Conservation (phyloP, 495 filamentous ascomycete species). For the Geopyxis carbonaria region DNA sequence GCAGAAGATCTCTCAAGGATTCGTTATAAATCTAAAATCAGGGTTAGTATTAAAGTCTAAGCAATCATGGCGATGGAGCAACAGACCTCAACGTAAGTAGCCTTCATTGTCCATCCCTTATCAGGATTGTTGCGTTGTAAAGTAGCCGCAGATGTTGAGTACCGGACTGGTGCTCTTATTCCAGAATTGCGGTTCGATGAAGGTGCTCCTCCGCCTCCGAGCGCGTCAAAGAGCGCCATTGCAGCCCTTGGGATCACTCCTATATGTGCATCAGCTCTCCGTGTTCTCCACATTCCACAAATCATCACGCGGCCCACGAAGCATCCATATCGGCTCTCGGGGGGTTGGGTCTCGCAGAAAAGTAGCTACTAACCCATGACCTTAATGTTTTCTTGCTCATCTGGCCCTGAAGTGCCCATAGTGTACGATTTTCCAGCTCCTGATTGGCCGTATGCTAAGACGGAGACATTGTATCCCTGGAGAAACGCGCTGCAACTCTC, state of each 20-base stretch:
- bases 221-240: slow-evolving; percentile 67
- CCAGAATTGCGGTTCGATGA: slow-evolving; percentile 55
- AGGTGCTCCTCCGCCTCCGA: slow-evolving; percentile 45
- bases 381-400: slow-evolving; percentile 55
- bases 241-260: slow-evolving; percentile 91
- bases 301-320: background rate
- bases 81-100: slow-evolving; percentile 81
- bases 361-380: slow-evolving; percentile 52
- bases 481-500: slow-evolving; percentile 84
- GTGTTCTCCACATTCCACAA: slow-evolving; percentile 8
- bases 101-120: slow-evolving; percentile 83
- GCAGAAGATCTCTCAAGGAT: slow-evolving; percentile 72
- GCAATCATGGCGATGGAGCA: slow-evolving; percentile 4
- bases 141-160: slow-evolving; percentile 43
- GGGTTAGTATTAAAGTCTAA: slow-evolving; percentile 10
- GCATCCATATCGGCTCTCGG: background rate
- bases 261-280: slow-evolving; percentile 26
- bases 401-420: slow-evolving; percentile 88
- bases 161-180: slow-evolving; percentile 62
- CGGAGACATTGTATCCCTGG: slow-evolving; percentile 96
- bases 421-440: slow-evolving; percentile 99
- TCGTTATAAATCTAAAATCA: slow-evolving; percentile 97
- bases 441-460: slow-evolving; percentile 97
- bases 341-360: background rate
- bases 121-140: slow-evolving; percentile 38